Evolutionary conservation across 768 basidiomycete genomes (phyloP).

Genomic region (Mycena kentingensis): DNA sequence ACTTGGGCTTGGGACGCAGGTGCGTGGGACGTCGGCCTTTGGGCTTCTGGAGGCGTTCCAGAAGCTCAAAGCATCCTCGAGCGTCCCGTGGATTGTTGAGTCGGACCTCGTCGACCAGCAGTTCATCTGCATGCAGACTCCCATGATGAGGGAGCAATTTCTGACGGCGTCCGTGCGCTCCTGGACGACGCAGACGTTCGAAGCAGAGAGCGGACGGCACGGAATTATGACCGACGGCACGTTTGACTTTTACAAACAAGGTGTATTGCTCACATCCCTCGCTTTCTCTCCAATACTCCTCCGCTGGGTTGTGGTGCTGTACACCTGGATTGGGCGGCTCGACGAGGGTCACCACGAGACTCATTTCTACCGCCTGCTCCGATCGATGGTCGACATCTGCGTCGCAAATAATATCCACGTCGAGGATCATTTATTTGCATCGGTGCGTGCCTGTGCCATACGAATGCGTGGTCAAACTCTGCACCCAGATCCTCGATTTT

Average conservation of each 20-base stretch:
- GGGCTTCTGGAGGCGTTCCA: background rate
- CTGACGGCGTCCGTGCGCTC: constrained; percentile 4
- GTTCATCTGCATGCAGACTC: constrained; percentile 8
- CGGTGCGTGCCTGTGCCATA: background rate
- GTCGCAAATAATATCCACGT: constrained; percentile 1
- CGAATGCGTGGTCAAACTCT: background rate
- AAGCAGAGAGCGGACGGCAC: constrained; percentile 6
- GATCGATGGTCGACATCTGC: constrained; percentile 2
- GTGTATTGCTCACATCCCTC: constrained; percentile 3
- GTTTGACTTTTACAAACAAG: constrained; percentile 11
- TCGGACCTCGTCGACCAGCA: background rate
- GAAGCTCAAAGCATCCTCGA: background rate
- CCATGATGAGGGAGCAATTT: constrained; percentile 3
- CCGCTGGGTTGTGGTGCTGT: constrained; percentile 8
- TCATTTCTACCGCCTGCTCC: constrained; percentile 9
- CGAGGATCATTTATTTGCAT: background rate
- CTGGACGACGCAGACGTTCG: constrained; percentile 1
- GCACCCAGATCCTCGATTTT: constrained; percentile 9
- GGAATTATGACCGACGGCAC: constrained; percentile 8
- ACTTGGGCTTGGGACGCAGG: background rate
- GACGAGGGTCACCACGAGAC: constrained; percentile 9
- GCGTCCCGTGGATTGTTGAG: constrained; percentile 7
- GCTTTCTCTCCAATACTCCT: constrained; percentile 4
- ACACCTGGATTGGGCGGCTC: constrained; percentile 9
- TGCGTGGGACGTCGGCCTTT: constrained; percentile 1